phyloP scores from a whole-genome alignment of 2,329 filamentous ascomycete genomes.

The Sarocladium kiliense region DNA sequence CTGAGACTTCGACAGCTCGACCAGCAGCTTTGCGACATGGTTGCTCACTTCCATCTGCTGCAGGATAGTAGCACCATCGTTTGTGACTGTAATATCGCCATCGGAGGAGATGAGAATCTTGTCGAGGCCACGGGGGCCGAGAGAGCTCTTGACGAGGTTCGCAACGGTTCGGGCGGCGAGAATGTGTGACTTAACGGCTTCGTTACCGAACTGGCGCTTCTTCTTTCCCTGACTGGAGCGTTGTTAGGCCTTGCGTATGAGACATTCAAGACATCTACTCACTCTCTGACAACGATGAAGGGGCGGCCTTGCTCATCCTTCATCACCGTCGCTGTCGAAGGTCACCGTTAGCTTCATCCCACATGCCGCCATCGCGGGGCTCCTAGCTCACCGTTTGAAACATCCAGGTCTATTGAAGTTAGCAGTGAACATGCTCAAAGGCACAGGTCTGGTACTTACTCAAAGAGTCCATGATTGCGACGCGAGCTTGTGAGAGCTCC shows the following conservation, averaged over 20 bases:
- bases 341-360: constrained; percentile 14
- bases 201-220: constrained; percentile 92
- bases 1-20: constrained; percentile 96
- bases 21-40: constrained; percentile 93
- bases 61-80: constrained; percentile 96
- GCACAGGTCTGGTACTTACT: neutral
- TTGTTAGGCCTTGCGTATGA: constrained; percentile 15
- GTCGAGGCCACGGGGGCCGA: constrained; percentile 92
- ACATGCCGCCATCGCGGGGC: constrained; percentile 9
- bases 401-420: constrained; percentile 63
- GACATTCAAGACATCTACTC: constrained; percentile 33
- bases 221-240: constrained; percentile 81
- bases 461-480: constrained; percentile 8
- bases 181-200: constrained; percentile 98
- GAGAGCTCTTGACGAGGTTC: constrained; percentile 94
- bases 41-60: constrained; percentile 99
- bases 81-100: constrained; percentile 98
- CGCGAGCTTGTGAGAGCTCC: constrained; percentile 5
- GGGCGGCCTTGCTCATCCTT: constrained; percentile 97
- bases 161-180: constrained; percentile 93
- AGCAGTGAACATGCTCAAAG: neutral
- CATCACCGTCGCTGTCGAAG: constrained; percentile 61
- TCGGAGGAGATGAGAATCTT: constrained; percentile 99
- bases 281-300: constrained; percentile 98
- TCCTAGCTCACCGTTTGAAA: constrained; percentile 66